phyloP scores from a whole-genome alignment of 139 green algal genomes.

The Closterium sp. region DNA sequence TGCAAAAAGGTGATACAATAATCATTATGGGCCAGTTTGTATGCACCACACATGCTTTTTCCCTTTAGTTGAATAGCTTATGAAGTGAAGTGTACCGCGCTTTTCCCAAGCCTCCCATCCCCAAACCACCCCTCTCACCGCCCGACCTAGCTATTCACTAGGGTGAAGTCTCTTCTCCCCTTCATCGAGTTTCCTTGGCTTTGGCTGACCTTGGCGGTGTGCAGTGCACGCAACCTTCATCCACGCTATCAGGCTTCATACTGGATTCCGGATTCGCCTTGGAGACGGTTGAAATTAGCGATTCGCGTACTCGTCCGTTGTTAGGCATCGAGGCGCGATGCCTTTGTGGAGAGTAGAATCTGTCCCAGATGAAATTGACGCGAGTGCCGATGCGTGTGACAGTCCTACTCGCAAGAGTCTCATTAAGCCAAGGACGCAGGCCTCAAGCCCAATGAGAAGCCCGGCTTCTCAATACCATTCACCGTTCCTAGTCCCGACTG shows the following conservation, averaged over 20 bases:
- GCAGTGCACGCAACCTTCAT: background rate
- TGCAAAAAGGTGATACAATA: no score
- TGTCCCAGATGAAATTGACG: background rate
- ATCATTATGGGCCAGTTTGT: no score
- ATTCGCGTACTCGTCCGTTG: background rate
- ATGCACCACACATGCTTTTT: no score
- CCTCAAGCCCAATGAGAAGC: background rate
- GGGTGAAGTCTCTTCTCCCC: background rate
- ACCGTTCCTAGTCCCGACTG: conserved; percentile 13
- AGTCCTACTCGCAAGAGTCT: background rate
- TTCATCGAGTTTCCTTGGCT: background rate
- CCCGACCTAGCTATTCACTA: background rate
- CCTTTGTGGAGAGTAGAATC: background rate
- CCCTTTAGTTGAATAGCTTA: no score
- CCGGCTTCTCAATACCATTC: background rate
- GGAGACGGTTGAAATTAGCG: background rate
- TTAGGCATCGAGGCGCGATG: background rate
- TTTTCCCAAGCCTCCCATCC: no score
- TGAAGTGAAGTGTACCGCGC: no score
- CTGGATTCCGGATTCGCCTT: background rate
- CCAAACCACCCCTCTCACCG: no score
- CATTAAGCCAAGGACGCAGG: background rate
- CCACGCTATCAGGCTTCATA: background rate
- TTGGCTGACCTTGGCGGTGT: background rate
- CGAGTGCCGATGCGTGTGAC: background rate